phyloP scores from a whole-genome alignment of 768 basidiomycete species.

The Lentinula edodes region DNA sequence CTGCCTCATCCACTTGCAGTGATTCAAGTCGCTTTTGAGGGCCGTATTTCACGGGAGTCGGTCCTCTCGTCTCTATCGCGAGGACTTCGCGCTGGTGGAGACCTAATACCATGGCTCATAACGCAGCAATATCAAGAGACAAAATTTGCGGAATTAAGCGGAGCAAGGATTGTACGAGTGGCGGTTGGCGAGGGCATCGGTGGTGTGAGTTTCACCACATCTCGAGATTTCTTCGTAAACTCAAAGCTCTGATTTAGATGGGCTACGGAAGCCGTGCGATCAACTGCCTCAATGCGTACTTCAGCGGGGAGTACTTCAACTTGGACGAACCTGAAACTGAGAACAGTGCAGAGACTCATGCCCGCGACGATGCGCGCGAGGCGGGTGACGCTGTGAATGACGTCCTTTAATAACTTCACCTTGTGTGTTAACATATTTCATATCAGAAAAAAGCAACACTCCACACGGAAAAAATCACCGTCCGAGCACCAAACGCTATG shows the following conservation, averaged over 20 bases:
- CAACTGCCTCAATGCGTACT: constrained; percentile 83
- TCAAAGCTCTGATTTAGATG: constrained; percentile 52
- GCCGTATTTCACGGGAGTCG: constrained; percentile 78
- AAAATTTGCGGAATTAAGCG: constrained; percentile 87
- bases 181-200: constrained; percentile 96
- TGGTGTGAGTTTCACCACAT: constrained; percentile 46
- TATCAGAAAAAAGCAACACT: constrained; percentile 32
- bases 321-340: constrained; percentile 65
- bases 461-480: constrained; percentile 69
- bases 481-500: constrained; percentile 75
- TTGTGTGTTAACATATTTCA: constrained; percentile 12
- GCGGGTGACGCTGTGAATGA: constrained; percentile 23
- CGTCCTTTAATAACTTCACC: constrained; percentile 8
- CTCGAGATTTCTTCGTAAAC: background rate
- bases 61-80: constrained; percentile 84
- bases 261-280: constrained; percentile 92
- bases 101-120: constrained; percentile 97
- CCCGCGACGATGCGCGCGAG: background rate
- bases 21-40: constrained; percentile 93
- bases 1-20: constrained; percentile 96
- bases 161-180: constrained; percentile 86
- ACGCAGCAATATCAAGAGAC: constrained; percentile 95
- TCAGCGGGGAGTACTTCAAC: constrained; percentile 88
- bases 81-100: constrained; percentile 84
- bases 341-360: background rate